Base-by-base conservation (phyloP, 139 green algal species). In the Picochlorum costavermella region DNA sequence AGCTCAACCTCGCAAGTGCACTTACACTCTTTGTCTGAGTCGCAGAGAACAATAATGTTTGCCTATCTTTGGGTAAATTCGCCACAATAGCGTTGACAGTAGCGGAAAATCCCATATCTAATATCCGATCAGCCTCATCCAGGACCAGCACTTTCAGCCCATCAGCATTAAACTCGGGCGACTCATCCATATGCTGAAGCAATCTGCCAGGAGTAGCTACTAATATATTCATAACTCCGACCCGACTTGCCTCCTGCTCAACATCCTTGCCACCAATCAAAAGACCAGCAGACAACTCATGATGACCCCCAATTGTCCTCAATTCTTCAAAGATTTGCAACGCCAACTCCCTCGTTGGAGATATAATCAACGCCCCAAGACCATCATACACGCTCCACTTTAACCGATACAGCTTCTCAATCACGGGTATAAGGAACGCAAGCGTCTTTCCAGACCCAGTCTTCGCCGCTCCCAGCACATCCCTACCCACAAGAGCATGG, bases 131-230 rank as follows among this genome's bases (percentile, higher is more conserved):
- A 14, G 94, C 94, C 75, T 99, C 94, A 60, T 99, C 94, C 23
- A 99, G 81, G 29, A 99, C 89, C 44, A 98, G 79, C 10, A 94
- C 61, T 73, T 92, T 81, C 68, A 98, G 64, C 3, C 76, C 48
- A 33, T 30, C 61, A 63, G 75, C 74, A 61, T 96, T 89, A 71
- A 98, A 98, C 44, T 88, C 87, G 0, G 92, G 85, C 5, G 92
- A 97, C 76, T 98, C 92, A 64, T 99, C 94, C 94, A 98, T 97
- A 83, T 99, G 94, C 73, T 99, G 94, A 63, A 99, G 76, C 71
- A 99, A 76, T 12, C 94, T 78, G 16, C 94, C 94, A 61, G 87
- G 91, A n/a, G 91, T 97, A 64, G 72, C 81, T 13, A 97, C 79
- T 30, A 97, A 74, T 50, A 97, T 87, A 84, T 95, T 96, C 78